Conservation (phyloP, 2,329 filamentous ascomycete genomes). For the Colletotrichum neosansevieriae region DNA sequence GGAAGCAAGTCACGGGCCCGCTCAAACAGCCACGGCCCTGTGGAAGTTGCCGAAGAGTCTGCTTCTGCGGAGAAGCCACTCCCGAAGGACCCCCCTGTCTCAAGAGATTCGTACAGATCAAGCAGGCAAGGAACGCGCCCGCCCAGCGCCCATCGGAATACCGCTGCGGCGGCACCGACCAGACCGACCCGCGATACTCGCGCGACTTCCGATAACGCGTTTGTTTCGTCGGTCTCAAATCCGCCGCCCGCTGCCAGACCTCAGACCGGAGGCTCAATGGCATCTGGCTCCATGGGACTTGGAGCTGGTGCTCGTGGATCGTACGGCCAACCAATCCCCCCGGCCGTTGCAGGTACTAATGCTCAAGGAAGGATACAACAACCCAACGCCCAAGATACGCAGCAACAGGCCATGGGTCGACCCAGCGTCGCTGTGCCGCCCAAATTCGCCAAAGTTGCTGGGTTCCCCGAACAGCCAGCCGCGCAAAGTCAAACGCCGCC, state of each 20-base stretch:
- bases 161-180: constrained; percentile 48
- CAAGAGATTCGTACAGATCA: constrained; percentile 58
- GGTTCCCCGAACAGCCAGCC: constrained; percentile 65
- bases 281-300: constrained; percentile 75
- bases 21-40: constrained; percentile 66
- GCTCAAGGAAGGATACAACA: constrained; percentile 92
- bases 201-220: constrained; percentile 65
- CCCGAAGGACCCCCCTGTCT: constrained; percentile 66
- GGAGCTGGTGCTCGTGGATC: constrained; percentile 69
- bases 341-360: constrained; percentile 88
- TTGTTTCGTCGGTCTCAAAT: constrained; percentile 64
- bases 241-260: constrained; percentile 68
- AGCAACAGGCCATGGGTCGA: constrained; percentile 67
- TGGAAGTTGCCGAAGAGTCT: constrained; percentile 51
- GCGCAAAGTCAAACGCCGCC: constrained; percentile 32
- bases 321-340: constrained; percentile 90
- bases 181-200: constrained; percentile 65
- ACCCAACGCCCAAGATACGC: constrained; percentile 80
- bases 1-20: constrained; percentile 54
- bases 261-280: constrained; percentile 84
- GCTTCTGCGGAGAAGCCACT: constrained; percentile 67
- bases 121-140: constrained; percentile 55
- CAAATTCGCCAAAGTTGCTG: constrained; percentile 70
- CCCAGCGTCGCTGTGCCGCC: constrained; percentile 69
- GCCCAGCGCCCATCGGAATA: constrained; percentile 61